Conservation (phyloP, 2,329 filamentous ascomycete species). For the Ophiostoma quercus region DNA sequence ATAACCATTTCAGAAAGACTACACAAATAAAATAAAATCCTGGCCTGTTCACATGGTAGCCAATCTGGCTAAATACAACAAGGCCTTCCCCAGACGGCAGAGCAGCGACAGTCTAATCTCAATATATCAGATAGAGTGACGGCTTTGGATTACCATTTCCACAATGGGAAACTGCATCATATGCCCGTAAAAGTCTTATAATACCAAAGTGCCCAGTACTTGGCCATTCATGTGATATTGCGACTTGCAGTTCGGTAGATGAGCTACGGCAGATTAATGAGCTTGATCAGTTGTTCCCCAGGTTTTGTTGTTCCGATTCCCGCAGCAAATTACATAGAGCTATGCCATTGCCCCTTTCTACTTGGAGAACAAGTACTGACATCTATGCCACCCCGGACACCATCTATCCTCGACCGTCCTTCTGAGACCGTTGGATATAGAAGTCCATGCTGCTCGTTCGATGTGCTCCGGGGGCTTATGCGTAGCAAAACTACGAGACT, state of each 20-base stretch:
- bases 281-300: not conserved
- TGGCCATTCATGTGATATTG: not conserved
- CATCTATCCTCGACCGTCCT: not conserved
- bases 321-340: not conserved
- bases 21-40: too few relatives aligned
- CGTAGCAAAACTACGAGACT: too few relatives aligned
- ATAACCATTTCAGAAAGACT: too few relatives aligned
- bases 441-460: not conserved
- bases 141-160: not conserved
- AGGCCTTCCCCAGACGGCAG: not conserved
- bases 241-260: not conserved
- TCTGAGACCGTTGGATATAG: not conserved
- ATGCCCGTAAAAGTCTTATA: too few relatives aligned
- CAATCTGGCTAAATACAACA: not conserved
- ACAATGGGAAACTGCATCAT: not conserved
- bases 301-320: not conserved
- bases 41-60: not conserved
- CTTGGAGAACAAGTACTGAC: not conserved
- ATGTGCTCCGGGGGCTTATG: too few relatives aligned
- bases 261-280: not conserved
- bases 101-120: not conserved
- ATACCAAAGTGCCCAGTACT: too few relatives aligned
- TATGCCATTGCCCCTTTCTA: not conserved
- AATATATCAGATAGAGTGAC: conserved; percentile 3
- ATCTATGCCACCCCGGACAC: not conserved